Conservation (phyloP, 169 alveolate genomes). For the Cryptosporidium bovis region DNA sequence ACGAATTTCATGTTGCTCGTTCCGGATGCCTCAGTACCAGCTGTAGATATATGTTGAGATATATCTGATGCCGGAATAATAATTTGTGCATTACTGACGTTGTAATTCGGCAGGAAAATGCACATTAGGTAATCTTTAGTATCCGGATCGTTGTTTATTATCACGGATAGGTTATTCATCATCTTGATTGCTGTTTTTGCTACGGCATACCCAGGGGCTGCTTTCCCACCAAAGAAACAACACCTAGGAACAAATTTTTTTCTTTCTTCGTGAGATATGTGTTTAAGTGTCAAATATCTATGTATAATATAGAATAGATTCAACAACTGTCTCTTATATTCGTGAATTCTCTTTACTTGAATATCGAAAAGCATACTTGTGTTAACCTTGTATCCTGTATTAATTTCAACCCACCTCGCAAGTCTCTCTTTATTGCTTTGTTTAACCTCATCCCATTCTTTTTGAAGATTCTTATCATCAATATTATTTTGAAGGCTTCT, state of each 20-base stretch:
- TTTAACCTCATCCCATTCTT: slow-evolving; percentile 86
- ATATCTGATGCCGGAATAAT: slow-evolving; percentile 95
- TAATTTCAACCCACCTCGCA: slow-evolving; percentile 86
- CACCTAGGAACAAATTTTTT: slow-evolving; percentile 86
- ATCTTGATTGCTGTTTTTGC: slow-evolving; percentile 94
- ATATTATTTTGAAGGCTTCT: slow-evolving; percentile 81
- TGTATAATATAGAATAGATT: slow-evolving; percentile 89
- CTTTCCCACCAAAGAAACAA: slow-evolving; percentile 93
- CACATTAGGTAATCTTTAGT: slow-evolving; percentile 86
- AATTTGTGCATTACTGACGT: slow-evolving; percentile 91
- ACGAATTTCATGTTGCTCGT: slow-evolving; percentile 95
- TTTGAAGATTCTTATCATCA: slow-evolving; percentile 81
- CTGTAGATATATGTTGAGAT: slow-evolving; percentile 93
- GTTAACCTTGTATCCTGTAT: slow-evolving; percentile 81
- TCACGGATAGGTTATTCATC: slow-evolving; percentile 85
- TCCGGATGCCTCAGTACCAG: slow-evolving; percentile 96
- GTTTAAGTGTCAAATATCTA: slow-evolving; percentile 83
- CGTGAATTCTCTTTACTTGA: slow-evolving; percentile 94
- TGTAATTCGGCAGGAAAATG: slow-evolving; percentile 92
- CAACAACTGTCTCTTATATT: slow-evolving; percentile 93
- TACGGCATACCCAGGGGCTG: slow-evolving; percentile 91
- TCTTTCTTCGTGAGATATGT: slow-evolving; percentile 86
- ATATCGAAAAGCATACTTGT: slow-evolving; percentile 89
- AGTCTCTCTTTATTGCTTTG: slow-evolving; percentile 84
- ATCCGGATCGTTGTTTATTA: slow-evolving; percentile 91